These are phyloP conservation scores for Centaurea solstitialis DNA, from an alignment of 129 eudicot genomes.

Conservation along the genomic window DNA sequence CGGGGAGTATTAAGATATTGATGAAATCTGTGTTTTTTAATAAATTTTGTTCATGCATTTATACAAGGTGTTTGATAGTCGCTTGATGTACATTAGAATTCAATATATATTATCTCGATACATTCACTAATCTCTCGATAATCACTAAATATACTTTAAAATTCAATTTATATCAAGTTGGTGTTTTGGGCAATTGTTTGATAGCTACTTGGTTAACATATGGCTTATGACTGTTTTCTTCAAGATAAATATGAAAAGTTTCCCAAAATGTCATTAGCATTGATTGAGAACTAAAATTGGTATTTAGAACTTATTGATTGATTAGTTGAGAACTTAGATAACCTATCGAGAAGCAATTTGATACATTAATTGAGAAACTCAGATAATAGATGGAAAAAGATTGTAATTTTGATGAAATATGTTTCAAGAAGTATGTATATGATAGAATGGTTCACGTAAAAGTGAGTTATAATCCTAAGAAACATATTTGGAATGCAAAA, in stretches of 20 bases:
- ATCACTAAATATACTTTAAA: not conserved
- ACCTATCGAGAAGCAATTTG: not conserved
- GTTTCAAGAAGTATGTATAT: not conserved
- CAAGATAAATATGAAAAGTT: not conserved
- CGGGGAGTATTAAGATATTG: too few relatives aligned
- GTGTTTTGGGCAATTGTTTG: not conserved
- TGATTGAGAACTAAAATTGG: not conserved
- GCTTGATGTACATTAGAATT: not conserved
- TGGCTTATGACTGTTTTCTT: not conserved
- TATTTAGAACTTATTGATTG: not conserved
- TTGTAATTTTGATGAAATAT: not conserved
- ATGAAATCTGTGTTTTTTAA: not conserved
- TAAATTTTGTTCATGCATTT: not conserved
- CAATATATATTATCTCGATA: not conserved
- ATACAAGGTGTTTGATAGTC: not conserved
- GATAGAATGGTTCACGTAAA: not conserved
- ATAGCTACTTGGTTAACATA: not conserved
- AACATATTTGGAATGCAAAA: not conserved
- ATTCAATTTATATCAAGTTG: not conserved
- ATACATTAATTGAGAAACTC: not conserved
- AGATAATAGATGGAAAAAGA: not conserved
- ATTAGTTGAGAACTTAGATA: not conserved
- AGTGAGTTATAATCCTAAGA: not conserved
- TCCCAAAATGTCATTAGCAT: not conserved
- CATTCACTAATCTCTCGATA: not conserved